Conservation (phyloP, 106 monocot species). For the Chionographis japonica region DNA sequence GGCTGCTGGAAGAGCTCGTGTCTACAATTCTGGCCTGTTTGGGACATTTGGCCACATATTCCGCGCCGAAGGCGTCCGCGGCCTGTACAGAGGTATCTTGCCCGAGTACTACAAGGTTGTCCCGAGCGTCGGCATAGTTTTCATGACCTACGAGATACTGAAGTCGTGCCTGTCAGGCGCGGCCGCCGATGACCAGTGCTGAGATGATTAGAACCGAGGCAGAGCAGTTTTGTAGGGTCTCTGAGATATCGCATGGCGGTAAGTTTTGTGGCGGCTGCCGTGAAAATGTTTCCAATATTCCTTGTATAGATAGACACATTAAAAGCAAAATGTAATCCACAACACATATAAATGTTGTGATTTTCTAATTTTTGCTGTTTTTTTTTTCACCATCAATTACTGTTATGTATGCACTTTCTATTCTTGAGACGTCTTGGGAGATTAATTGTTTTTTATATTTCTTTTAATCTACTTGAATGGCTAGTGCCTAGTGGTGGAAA, state of each 20-base stretch:
- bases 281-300: not conserved
- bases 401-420: no score
- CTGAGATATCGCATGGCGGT: no score
- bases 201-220: no score
- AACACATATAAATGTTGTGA: no score
- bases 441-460: no score
- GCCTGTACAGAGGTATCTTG: constrained; percentile 83
- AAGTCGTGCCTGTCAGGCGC: constrained; percentile 37
- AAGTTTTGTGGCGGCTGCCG: no score
- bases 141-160: constrained; percentile 78
- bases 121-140: constrained; percentile 79
- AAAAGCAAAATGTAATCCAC: not conserved
- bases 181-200: constrained; percentile 4
- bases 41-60: constrained; percentile 78
- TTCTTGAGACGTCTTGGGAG: no score
- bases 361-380: no score
- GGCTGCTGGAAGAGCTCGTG: constrained; percentile 62
- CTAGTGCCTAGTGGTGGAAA: no score
- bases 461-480: no score
- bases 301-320: constrained; percentile 9
- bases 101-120: constrained; percentile 91
- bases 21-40: constrained; percentile 67
- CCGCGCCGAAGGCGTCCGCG: constrained; percentile 54
- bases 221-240: no score
- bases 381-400: no score